Conservation (phyloP, 352 stramenopile genomes). For the Phytophthora syringae region DNA sequence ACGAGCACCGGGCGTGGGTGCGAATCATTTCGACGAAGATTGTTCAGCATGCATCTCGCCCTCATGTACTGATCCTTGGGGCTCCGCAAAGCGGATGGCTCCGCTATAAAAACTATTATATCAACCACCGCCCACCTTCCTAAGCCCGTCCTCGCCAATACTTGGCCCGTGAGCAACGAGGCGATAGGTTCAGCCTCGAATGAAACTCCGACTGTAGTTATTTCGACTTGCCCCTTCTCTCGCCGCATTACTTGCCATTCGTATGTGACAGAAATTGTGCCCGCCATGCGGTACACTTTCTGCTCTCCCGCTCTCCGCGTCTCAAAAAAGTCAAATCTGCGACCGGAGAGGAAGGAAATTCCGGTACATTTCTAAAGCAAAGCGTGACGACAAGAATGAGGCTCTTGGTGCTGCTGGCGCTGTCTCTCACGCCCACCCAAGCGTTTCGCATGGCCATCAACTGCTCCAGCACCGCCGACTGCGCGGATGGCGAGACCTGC, state of each 20-base stretch:
- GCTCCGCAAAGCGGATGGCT: too few relatives aligned
- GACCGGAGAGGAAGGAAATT: too few relatives aligned
- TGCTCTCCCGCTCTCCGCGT: constrained; percentile 13
- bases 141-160: too few relatives aligned
- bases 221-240: constrained; percentile 1
- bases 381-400: constrained; percentile 12
- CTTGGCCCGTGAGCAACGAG: constrained; percentile 3
- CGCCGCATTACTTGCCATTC: constrained; percentile 13
- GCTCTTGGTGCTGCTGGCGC: constrained; percentile 18
- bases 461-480: constrained; percentile 70
- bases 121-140: too few relatives aligned
- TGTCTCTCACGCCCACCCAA: constrained; percentile 6
- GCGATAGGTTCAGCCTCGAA: constrained; percentile 23
- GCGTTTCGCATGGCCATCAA: constrained; percentile 49
- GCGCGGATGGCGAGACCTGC: constrained; percentile 64
- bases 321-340: constrained; percentile 4
- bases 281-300: constrained; percentile 12
- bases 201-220: constrained; percentile 13
- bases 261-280: constrained; percentile 7
- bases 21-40: constrained; percentile 16
- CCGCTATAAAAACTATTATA: background rate
- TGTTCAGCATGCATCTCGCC: background rate
- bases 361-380: background rate
- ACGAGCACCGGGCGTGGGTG: constrained; percentile 7
- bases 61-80: background rate